phyloP scores from a whole-genome alignment of 139 green algal genomes.

The Tetraselmis striata region DNA sequence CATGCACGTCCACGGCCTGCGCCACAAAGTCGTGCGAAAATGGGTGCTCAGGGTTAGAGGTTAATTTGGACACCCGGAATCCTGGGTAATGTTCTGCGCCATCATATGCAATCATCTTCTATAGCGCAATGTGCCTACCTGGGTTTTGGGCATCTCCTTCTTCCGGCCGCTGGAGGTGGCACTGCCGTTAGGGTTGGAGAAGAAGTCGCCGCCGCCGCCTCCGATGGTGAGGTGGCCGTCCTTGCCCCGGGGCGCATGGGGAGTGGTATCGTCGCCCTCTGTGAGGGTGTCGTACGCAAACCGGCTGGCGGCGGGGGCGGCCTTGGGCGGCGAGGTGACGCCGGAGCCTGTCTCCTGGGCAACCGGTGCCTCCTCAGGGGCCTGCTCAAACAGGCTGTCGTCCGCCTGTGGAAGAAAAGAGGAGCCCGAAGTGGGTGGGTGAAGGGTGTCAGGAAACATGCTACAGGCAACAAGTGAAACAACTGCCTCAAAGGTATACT shows the following conservation, averaged over 20 bases:
- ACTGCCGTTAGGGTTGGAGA: conserved; percentile 36
- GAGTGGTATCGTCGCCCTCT: conserved; percentile 30
- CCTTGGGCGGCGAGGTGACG: not conserved
- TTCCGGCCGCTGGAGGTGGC: not conserved
- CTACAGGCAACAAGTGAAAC: too few species aligned
- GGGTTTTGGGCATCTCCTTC: conserved; percentile 8
- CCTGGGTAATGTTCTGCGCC: too few species aligned
- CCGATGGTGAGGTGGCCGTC: conserved; percentile 73
- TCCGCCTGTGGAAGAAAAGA: not conserved
- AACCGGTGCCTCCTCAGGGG: conserved; percentile 22
- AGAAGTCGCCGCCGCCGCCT: conserved; percentile 46
- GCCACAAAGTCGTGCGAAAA: too few species aligned
- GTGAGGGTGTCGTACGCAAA: conserved; percentile 60
- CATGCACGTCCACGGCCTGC: not conserved
- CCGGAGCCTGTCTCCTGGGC: not conserved
- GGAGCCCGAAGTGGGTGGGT: not conserved
- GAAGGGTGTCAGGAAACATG: not conserved
- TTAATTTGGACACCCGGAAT: too few species aligned
- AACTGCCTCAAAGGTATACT: too few species aligned
- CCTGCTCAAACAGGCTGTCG: conserved; percentile 62
- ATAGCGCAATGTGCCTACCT: too few species aligned
- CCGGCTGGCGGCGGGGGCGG: conserved; percentile 32
- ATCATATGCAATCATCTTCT: too few species aligned
- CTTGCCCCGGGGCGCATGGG: conserved; percentile 54
- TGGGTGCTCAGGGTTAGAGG: too few species aligned